Conservation (phyloP, 2,329 filamentous ascomycete genomes). For the Aureobasidium sp. region DNA sequence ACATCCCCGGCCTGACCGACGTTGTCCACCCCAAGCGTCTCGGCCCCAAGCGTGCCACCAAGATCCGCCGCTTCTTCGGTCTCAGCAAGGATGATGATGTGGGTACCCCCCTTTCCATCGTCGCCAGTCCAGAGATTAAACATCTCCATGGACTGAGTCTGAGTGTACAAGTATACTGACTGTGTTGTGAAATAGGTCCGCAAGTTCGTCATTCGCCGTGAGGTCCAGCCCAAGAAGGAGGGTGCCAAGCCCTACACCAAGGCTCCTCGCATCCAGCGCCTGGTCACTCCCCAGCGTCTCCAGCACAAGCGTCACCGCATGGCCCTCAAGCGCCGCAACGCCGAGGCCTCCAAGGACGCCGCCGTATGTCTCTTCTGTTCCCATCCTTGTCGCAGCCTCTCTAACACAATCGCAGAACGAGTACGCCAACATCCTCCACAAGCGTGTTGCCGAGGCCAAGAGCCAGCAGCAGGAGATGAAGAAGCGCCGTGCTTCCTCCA, state of each 20-base stretch:
- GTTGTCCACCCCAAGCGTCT: conserved; percentile 98
- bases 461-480: conserved; percentile 84
- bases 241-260: conserved; percentile 99
- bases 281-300: conserved; percentile 98
- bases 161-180: conserved; percentile 24
- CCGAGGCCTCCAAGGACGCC: conserved; percentile 97
- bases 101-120: conserved; percentile 59
- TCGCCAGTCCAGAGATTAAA: conserved; percentile 44
- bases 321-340: conserved; percentile 95
- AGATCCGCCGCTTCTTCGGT: conserved; percentile 99
- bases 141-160: conserved; percentile 38
- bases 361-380: conserved; percentile 60
- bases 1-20: conserved; percentile 95
- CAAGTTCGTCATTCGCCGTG: conserved; percentile 99
- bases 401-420: conserved; percentile 64
- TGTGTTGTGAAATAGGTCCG: conserved; percentile 60
- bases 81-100: conserved; percentile 99
- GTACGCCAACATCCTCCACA: conserved; percentile 91
- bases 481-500: conserved; percentile 95
- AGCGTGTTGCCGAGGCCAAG: conserved; percentile 96
- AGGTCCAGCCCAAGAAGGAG: conserved; percentile 94
- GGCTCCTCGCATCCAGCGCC: conserved; percentile 99
- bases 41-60: conserved; percentile 98
- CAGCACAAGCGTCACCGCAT: conserved; percentile 99
- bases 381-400: conserved; percentile 6